Base-by-base conservation (phyloP, 2,329 filamentous ascomycete species). In the Ilyonectria destructans region DNA sequence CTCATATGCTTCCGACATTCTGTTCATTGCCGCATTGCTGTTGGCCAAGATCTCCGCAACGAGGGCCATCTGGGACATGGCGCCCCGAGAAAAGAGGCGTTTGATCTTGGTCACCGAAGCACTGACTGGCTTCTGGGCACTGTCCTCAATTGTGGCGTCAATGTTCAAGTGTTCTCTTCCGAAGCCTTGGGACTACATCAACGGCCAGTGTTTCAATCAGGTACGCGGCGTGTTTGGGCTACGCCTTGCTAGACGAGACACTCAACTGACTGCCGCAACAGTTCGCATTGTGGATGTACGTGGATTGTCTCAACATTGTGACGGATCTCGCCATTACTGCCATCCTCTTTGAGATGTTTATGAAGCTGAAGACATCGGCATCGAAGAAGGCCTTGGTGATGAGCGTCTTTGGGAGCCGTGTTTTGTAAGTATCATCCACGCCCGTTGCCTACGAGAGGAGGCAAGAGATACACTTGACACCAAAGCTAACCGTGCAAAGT, bases 11-110 rank as follows among this genome's bases (percentile, higher is more conserved):
- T 63, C 71, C 13, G 68, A 73, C 29, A 26, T 35, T 6, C 58
- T 74, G 2, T 69, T 66, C 40, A 69, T 73, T 17, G 12, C 55
- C 9, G 55, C 26, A 7, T n/a, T 73, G n/a, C 29, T 60, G 26
- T 43, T 71, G 17, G 57, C 69, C 51, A 74, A 74, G 48, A 40
- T 72, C 13, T 74, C 71, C 12, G 68, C 71, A 19, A 73, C 71
- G 15, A 67, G 65, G 23, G 71, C 71, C 13, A 65, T 74, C 40
- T 61, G 58, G 59, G 46, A 46, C 43, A 74, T 74, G 71, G 69
- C 72, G 21, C 68, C 72, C 12, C 52, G 48, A 48, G 46, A 70
- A 33, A 70, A 64, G n/a, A 58, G 51, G 48, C 45, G 40, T 6
- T 21, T 51, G 12, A 58, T 73, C 37, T 48, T 33, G 21, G 61